Evolutionary conservation across 768 basidiomycete species (phyloP).

Genomic region (Boletus vinaceobasis): DNA sequence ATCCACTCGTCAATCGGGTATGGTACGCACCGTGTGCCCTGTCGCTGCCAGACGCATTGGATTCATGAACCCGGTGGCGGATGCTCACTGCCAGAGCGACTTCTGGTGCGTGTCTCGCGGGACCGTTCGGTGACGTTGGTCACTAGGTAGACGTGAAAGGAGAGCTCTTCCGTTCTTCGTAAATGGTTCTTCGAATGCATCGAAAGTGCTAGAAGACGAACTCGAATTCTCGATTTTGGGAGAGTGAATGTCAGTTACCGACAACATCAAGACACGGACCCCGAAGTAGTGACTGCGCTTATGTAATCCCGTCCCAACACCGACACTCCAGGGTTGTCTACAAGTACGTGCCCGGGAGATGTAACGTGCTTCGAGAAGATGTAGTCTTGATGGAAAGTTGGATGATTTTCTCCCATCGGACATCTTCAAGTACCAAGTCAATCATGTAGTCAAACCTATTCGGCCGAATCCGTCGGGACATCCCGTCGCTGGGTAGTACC

Average conservation of each 20-base stretch:
- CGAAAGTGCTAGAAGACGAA: constrained; percentile 8
- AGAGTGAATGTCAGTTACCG: constrained; percentile 8
- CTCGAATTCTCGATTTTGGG: constrained; percentile 16
- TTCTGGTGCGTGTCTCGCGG: not conserved
- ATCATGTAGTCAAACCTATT: too few relatives aligned
- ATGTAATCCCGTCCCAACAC: constrained; percentile 4
- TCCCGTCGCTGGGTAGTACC: constrained; percentile 11
- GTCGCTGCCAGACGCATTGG: not conserved
- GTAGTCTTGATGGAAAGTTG: constrained; percentile 2
- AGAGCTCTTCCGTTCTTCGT: constrained; percentile 20
- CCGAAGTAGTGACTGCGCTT: not conserved
- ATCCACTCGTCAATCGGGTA: not conserved
- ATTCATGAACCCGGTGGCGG: constrained; percentile 20
- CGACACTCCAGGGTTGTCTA: too few relatives aligned
- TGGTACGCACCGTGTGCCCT: constrained; percentile 1
- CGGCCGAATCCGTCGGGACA: constrained; percentile 15
- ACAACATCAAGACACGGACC: not conserved
- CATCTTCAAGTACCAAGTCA: too few relatives aligned
- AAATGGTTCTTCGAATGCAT: constrained; percentile 19
- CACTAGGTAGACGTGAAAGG: constrained; percentile 7
- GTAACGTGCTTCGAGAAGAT: constrained; percentile 10
- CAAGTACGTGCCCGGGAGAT: not conserved
- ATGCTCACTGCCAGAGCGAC: constrained; percentile 1
- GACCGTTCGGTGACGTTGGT: not conserved
- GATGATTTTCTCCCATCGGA: too few relatives aligned